Evolutionary conservation across 257 asterid genomes (phyloP).

Genomic region (Jacaranda mimosifolia): DNA sequence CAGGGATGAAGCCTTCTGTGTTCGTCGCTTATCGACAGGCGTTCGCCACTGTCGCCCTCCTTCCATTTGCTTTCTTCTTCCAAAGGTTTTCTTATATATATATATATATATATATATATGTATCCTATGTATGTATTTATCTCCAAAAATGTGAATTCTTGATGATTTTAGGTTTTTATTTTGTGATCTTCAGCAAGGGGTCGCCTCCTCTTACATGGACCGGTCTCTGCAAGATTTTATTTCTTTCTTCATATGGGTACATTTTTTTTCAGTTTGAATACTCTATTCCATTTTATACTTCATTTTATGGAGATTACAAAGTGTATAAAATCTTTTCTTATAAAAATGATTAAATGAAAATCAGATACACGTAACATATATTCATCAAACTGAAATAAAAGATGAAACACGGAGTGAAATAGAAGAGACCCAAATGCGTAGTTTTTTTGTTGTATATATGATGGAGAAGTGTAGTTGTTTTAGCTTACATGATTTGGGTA

Average conservation of each 20-base stretch:
- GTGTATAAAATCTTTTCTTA: not conserved
- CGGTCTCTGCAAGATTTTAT: slow-evolving; percentile 55
- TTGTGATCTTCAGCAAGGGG: slow-evolving; percentile 45
- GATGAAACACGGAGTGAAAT: no score
- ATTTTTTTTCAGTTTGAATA: not conserved
- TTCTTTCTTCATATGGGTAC: slow-evolving; percentile 62
- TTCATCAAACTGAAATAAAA: no score
- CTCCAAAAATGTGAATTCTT: no score
- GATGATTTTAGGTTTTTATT: not conserved
- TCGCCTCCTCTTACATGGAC: slow-evolving; percentile 46
- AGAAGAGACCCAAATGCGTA: no score
- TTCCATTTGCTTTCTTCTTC: slow-evolving; percentile 59
- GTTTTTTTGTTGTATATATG: not conserved
- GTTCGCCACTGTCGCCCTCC: slow-evolving; percentile 54
- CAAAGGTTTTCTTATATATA: not conserved
- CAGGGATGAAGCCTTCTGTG: slow-evolving; percentile 59
- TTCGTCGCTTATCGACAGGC: slow-evolving; percentile 63
- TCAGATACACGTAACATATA: no score
- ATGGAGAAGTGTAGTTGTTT: no score
- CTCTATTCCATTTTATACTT: no score
- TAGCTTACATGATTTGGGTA: not conserved
- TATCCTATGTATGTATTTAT: no score
- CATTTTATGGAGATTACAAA: no score
- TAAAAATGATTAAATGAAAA: not conserved
- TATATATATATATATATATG: no score